Percentiles rank a stretch among this genome's conserved stretches.
Conservation (phyloP, 164 flowering plant species). For the Berberis vulgaris region DNA sequence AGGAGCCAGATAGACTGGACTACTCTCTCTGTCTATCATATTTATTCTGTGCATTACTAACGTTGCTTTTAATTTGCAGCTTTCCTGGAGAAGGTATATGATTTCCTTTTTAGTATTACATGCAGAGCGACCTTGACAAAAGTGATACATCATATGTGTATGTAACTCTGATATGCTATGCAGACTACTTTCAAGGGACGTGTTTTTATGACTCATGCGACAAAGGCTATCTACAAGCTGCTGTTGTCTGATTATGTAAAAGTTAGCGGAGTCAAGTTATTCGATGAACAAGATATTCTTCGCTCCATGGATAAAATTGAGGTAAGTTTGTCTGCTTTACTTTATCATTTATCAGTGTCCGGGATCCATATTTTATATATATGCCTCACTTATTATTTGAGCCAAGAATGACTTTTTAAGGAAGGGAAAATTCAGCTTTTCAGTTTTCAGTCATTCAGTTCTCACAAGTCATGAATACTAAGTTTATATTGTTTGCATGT, state of each 20-base stretch:
- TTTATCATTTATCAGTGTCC: background rate
- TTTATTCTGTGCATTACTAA: background rate
- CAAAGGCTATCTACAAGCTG: conserved; percentile 79
- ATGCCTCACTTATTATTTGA: too few relatives aligned
- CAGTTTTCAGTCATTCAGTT: too few relatives aligned
- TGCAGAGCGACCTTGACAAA: background rate
- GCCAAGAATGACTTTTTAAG: too few relatives aligned
- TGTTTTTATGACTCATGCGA: conserved; percentile 56
- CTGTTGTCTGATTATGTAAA: conserved; percentile 33
- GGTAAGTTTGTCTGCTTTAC: conserved; percentile 22
- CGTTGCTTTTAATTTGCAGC: conserved; percentile 36
- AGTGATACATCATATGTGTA: background rate
- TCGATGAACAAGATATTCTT: conserved; percentile 54
- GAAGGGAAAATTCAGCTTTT: too few relatives aligned
- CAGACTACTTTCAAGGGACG: conserved; percentile 96
- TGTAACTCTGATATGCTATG: conserved; percentile 1
- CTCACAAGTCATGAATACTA: too few relatives aligned
- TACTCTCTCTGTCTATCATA: too few relatives aligned
- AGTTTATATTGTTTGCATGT: too few relatives aligned
- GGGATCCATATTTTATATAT: too few relatives aligned
- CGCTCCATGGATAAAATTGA: conserved; percentile 96
- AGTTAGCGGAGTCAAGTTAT: conserved; percentile 43
- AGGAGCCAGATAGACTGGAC: too few relatives aligned
- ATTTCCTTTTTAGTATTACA: background rate
- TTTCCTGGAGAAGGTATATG: conserved; percentile 84